Evolutionary conservation across 768 basidiomycete species (phyloP).

Genomic region (Mycena albidolilacea): DNA sequence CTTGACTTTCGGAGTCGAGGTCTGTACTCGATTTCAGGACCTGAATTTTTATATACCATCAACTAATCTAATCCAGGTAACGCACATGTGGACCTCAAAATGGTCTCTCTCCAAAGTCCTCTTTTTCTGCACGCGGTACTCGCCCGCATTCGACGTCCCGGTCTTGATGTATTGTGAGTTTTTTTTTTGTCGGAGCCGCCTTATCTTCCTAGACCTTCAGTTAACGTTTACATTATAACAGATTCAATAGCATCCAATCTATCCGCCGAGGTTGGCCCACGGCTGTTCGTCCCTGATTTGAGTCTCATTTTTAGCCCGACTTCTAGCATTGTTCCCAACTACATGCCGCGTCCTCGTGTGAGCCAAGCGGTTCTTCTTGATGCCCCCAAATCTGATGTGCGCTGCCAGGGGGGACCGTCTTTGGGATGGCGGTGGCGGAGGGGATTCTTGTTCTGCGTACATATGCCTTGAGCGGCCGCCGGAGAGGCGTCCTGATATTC

Average conservation of each 20-base stretch:
- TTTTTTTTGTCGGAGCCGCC: not conserved
- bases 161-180: conserved; percentile 33
- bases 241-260: conserved; percentile 31
- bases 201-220: conserved; percentile 4
- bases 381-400: not conserved
- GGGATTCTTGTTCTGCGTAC: conserved; percentile 36
- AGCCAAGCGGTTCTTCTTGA: not conserved
- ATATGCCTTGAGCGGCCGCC: conserved; percentile 35
- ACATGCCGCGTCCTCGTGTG: conserved; percentile 30
- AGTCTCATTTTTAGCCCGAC: not conserved
- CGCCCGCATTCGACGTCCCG: conserved; percentile 37
- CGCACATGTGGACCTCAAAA: conserved; percentile 34
- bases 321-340: conserved; percentile 31
- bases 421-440: conserved; percentile 35
- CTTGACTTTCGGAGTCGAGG: conserved; percentile 32
- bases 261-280: conserved; percentile 9
- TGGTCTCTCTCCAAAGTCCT: conserved; percentile 33
- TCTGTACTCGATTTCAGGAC: not conserved
- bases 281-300: conserved; percentile 6
- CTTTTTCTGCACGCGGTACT: conserved; percentile 34
- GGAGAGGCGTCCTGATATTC: conserved; percentile 23
- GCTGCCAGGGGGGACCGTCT: conserved; percentile 31
- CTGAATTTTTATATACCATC: not conserved
- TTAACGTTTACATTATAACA: not conserved
- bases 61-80: conserved; percentile 5